Evolutionary conservation across 208 protist species (phyloP).

Genomic region (Blastocrithidia nonstop): DNA sequence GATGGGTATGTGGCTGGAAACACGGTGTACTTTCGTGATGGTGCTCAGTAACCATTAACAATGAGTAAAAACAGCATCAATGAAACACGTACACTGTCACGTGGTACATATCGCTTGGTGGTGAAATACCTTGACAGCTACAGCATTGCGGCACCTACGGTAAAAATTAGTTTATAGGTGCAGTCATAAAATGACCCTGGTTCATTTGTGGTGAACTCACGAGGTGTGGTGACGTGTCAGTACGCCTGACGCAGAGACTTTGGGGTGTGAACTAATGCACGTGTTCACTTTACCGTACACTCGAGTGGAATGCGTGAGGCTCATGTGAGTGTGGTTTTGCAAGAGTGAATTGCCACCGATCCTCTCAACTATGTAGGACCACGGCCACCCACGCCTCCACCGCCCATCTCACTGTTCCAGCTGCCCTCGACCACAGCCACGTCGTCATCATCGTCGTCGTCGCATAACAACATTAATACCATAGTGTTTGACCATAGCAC

Average conservation of each 20-base stretch:
- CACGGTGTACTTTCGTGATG: constrained; percentile 32
- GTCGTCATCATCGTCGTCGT: too few relatives aligned
- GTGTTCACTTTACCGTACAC: constrained; percentile 21
- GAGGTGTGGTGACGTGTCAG: constrained; percentile 29
- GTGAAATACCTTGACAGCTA: constrained; percentile 71
- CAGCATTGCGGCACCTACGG: constrained; percentile 36
- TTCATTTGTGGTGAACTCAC: constrained; percentile 12
- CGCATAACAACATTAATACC: too few relatives aligned
- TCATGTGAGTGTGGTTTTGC: constrained; percentile 49
- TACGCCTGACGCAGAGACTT: constrained; percentile 46
- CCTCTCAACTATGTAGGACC: too few relatives aligned
- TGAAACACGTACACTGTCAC: constrained; percentile 20
- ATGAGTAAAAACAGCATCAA: constrained; percentile 23
- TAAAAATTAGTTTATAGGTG: constrained; percentile 23
- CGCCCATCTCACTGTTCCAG: too few relatives aligned
- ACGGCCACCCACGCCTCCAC: constrained; percentile 6
- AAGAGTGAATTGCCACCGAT: too few relatives aligned
- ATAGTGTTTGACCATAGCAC: too few relatives aligned
- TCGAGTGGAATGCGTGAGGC: constrained; percentile 46
- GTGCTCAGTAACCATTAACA: constrained; percentile 17
- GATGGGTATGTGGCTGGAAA: constrained; percentile 23
- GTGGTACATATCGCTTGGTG: constrained; percentile 52
- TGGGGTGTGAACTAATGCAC: constrained; percentile 20
- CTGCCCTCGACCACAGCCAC: too few relatives aligned
- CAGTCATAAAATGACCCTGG: constrained; percentile 11